Percentiles rank a stretch among this genome's conserved stretches.
These are phyloP conservation scores for Penstemon newberryi DNA, from an alignment of 257 asterid species.

Conservation along the genomic window DNA sequence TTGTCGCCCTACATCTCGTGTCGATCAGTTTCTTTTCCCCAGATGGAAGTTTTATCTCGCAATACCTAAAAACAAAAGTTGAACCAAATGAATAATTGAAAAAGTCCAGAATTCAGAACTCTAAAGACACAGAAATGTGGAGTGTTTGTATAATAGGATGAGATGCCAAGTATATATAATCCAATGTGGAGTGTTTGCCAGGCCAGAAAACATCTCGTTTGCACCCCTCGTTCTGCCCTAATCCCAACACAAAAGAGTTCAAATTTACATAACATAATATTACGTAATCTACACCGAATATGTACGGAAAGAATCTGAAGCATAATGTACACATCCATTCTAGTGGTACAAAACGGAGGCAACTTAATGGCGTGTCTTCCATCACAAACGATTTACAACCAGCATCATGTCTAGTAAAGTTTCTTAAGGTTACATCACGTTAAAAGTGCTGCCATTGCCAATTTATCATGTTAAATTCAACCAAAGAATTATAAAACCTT, in stretches of 20 bases:
- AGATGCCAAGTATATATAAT: too few relatives aligned
- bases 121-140: too few relatives aligned
- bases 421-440: neutral
- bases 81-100: neutral
- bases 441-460: neutral
- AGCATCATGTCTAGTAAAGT: neutral
- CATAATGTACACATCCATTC: neutral
- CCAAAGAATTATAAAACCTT: neutral
- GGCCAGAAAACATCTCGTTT: too few relatives aligned
- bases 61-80: slow-evolving; percentile 39
- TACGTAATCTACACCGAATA: neutral
- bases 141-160: too few relatives aligned
- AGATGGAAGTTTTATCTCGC: slow-evolving; percentile 73
- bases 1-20: slow-evolving; percentile 63
- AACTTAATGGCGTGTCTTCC: neutral
- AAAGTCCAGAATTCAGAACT: neutral
- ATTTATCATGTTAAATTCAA: neutral
- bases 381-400: neutral
- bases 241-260: neutral
- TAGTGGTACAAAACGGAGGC: neutral
- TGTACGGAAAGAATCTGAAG: neutral
- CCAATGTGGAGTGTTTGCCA: too few relatives aligned
- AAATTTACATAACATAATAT: neutral
- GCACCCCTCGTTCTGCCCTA: too few relatives aligned
- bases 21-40: slow-evolving; percentile 68